These are phyloP conservation scores for Yarrowia divulgata DNA, from an alignment of 805 yeast species.

Conservation along the genomic window DNA sequence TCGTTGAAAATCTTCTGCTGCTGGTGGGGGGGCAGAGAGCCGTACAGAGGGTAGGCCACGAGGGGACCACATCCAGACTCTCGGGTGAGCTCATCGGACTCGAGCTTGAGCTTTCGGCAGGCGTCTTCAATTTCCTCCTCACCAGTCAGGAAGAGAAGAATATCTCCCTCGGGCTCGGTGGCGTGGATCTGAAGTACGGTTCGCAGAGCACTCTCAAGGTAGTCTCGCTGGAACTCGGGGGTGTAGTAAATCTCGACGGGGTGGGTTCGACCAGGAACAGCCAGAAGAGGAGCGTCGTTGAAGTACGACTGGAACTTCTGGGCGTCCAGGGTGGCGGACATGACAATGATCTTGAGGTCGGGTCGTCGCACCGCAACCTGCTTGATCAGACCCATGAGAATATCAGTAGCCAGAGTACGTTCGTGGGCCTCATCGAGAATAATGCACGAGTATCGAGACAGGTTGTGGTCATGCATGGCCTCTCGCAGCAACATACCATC, in stretches of 20 bases:
- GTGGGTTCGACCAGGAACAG: constrained; percentile 97
- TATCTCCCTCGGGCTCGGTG: constrained; percentile 93
- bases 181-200: constrained; percentile 97
- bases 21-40: constrained; percentile 94
- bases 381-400: constrained; percentile 91
- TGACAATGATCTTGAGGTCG: constrained; percentile 88
- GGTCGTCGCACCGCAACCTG: constrained; percentile 80
- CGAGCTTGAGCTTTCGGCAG: constrained; percentile 83
- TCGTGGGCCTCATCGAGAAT: constrained; percentile 98
- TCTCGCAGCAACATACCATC: constrained; percentile 98
- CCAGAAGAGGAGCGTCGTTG: constrained; percentile 88
- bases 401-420: constrained; percentile 95
- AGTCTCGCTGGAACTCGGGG: constrained; percentile 95
- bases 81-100: constrained; percentile 85
- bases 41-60: constrained; percentile 90
- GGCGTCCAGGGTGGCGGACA: constrained; percentile 98
- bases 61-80: constrained; percentile 92
- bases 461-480: constrained; percentile 94
- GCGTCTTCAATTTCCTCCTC: constrained; percentile 99
- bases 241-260: constrained; percentile 98
- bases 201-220: constrained; percentile 91
- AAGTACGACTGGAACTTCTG: constrained; percentile 92
- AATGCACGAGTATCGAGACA: constrained; percentile 82
- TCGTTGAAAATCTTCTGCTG: constrained; percentile 93
- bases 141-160: constrained; percentile 87